Conservation (phyloP, 2,329 filamentous ascomycete species). For the Drechslera avenae region DNA sequence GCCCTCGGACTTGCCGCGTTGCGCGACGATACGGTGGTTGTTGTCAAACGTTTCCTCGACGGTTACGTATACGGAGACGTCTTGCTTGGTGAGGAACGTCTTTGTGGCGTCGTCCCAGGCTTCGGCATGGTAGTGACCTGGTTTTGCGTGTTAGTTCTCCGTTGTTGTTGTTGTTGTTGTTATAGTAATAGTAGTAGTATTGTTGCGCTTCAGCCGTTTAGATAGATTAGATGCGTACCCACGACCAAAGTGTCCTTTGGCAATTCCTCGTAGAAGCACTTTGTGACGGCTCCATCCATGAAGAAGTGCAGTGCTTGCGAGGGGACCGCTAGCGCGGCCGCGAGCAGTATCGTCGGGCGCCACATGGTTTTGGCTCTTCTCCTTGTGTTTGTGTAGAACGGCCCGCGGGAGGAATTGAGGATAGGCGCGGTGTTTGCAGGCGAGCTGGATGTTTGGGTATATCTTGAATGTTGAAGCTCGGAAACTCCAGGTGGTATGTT, state of each 20-base stretch:
- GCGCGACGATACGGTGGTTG: slow-evolving; percentile 92
- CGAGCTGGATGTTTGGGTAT: slow-evolving; percentile 28
- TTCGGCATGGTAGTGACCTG: slow-evolving; percentile 83
- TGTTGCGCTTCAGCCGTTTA: too few relatives aligned
- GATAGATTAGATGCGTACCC: slow-evolving; percentile 59
- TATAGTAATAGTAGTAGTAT: too few relatives aligned
- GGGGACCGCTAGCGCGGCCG: slow-evolving; percentile 64
- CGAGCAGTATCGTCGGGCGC: slow-evolving; percentile 63
- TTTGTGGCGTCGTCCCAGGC: slow-evolving; percentile 76
- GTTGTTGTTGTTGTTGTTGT: too few relatives aligned
- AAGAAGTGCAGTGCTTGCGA: slow-evolving; percentile 93
- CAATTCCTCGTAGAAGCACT: slow-evolving; percentile 98
- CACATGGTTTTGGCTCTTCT: slow-evolving; percentile 29
- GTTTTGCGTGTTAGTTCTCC: slow-evolving; percentile 10
- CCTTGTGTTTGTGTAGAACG: slow-evolving; percentile 4
- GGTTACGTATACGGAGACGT: slow-evolving; percentile 83
- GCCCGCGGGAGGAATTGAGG: slow-evolving; percentile 27
- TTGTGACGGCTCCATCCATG: slow-evolving; percentile 81
- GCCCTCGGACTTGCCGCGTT: slow-evolving; percentile 75
- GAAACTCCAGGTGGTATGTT: slow-evolving; percentile 35
- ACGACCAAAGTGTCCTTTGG: slow-evolving; percentile 97
- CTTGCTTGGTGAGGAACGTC: slow-evolving; percentile 73
- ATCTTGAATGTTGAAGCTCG: slow-evolving; percentile 27
- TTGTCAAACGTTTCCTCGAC: slow-evolving; percentile 98
- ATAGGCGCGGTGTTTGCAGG: slow-evolving; percentile 23